Evolutionary conservation across 2,329 filamentous ascomycete species (phyloP), one percentile per base, ranked within the genome.

Genomic region (Niveomyces coronatus): DNA sequence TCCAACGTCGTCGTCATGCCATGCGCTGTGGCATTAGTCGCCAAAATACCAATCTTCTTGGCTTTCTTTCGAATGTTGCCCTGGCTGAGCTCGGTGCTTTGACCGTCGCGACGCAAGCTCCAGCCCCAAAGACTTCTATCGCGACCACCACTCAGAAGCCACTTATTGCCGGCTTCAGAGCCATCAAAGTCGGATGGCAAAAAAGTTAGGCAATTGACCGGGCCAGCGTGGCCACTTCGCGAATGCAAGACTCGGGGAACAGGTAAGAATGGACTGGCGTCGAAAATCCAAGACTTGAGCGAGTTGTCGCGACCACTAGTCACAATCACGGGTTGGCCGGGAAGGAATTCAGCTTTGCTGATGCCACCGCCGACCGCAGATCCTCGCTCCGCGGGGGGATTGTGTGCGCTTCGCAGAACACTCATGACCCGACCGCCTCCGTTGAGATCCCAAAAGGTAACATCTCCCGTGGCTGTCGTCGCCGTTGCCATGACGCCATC

Each of bases 391-490:
- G 72, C 71, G 4, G 84, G 81, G 5, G 84, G 81, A 47, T 87
- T 85, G 57, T 98, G 91, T 1, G 89, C 91, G 39, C 85, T 84
- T 48, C 88, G 78, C 24, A 98, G 68, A 10, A 94, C 76, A 33
- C 91, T 88, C 62, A 84, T 85, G 40, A 94, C 79, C 49, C 85
- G 79, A 5, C 87, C 87, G 13, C 87, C 87, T 26, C 82, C 73
- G 55, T 95, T 95, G 40, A 98, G 68, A 57, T 98, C 91, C 91
- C 91, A 98, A 46, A 98, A 82, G 0, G 85, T 94, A 31, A 98
- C 75, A 57, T 98, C 91, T 23, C 91, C 89, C 44, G 75, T 88
- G 4, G 74, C 69, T 18, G 69, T 67, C 16, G 85, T 87, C 8
- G 86, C 79, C 1, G 91, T 96, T 7, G 89, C 89, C 87, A 98